Evolutionary conservation across 805 yeast species (phyloP).

Genomic region (Candida sakaeoensis): DNA sequence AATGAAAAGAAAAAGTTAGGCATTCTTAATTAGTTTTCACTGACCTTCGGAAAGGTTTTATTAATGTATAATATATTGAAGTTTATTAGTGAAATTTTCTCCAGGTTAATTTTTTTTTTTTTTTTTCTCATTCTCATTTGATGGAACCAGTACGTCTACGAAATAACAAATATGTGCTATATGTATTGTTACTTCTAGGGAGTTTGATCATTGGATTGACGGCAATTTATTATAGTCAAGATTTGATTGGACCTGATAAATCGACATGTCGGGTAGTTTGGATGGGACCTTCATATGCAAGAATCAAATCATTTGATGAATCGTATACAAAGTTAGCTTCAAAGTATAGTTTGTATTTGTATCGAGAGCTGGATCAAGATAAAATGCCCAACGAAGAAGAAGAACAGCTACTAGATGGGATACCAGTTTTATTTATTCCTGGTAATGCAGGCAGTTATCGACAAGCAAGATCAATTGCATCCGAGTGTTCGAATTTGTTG

Average conservation of each 20-base stretch:
- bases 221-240: slow-evolving; percentile 13
- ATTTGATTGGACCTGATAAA: slow-evolving; percentile 27
- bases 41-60: too few relatives aligned
- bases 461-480: slow-evolving; percentile 90
- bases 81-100: too few relatives aligned
- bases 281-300: slow-evolving; percentile 84
- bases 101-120: not conserved
- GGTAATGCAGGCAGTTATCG: slow-evolving; percentile 95
- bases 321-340: slow-evolving; percentile 65
- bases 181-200: slow-evolving; percentile 16
- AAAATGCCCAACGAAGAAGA: slow-evolving; percentile 39
- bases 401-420: slow-evolving; percentile 49
- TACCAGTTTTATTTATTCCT: slow-evolving; percentile 90
- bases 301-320: slow-evolving; percentile 68
- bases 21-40: not conserved
- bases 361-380: slow-evolving; percentile 79
- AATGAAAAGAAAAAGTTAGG: not conserved
- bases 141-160: slow-evolving; percentile 10
- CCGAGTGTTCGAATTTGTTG: slow-evolving; percentile 62
- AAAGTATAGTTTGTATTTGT: slow-evolving; percentile 80
- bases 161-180: slow-evolving; percentile 11
- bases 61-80: too few relatives aligned
- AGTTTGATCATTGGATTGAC: slow-evolving; percentile 7
- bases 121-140: not conserved
- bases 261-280: slow-evolving; percentile 60